These are phyloP conservation scores for Apiospora phragmitis DNA, from an alignment of 2,329 filamentous ascomycete genomes.

Conservation along the genomic window DNA sequence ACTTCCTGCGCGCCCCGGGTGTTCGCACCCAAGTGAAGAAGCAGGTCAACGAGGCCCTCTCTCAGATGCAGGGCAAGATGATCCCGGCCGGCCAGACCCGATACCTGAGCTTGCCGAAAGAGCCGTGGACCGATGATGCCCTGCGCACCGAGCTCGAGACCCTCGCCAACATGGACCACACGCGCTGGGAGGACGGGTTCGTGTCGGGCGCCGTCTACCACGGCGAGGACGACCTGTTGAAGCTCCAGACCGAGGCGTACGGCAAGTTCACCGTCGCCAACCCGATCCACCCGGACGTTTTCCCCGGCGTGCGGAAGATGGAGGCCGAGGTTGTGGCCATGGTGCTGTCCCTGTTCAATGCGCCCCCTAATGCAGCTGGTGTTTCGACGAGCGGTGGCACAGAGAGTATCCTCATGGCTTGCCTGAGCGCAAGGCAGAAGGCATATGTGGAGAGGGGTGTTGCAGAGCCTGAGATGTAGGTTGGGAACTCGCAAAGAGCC, in stretches of 20 bases:
- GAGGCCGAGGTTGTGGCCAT: slow-evolving; percentile 97
- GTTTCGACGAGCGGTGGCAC: slow-evolving; percentile 92
- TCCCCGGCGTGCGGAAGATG: slow-evolving; percentile 98
- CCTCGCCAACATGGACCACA: slow-evolving; percentile 86
- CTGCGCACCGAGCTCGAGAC: slow-evolving; percentile 78
- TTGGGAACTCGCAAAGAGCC: slow-evolving; percentile 13
- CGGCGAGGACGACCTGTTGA: slow-evolving; percentile 78
- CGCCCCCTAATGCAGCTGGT: slow-evolving; percentile 79
- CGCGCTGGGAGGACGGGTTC: slow-evolving; percentile 92
- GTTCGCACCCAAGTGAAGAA: slow-evolving; percentile 83
- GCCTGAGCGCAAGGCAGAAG: slow-evolving; percentile 85
- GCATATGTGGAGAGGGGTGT: slow-evolving; percentile 82
- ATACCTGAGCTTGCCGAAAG: slow-evolving; percentile 75
- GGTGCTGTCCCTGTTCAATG: slow-evolving; percentile 88
- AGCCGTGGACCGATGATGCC: slow-evolving; percentile 79
- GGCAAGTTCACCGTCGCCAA: slow-evolving; percentile 93
- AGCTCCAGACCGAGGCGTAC: slow-evolving; percentile 90
- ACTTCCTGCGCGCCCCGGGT: slow-evolving; percentile 83
- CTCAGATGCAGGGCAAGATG: slow-evolving; percentile 81
- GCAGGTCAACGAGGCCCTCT: slow-evolving; percentile 77
- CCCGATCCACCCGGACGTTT: slow-evolving; percentile 96
- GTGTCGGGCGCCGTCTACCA: slow-evolving; percentile 97
- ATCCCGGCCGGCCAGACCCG: slow-evolving; percentile 72
- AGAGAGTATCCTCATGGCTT: slow-evolving; percentile 96
- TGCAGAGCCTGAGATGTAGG: slow-evolving; percentile 91